These are phyloP conservation scores for Taxawa tesnikishii DNA, from an alignment of 2,329 filamentous ascomycete genomes.

Conservation along the genomic window DNA sequence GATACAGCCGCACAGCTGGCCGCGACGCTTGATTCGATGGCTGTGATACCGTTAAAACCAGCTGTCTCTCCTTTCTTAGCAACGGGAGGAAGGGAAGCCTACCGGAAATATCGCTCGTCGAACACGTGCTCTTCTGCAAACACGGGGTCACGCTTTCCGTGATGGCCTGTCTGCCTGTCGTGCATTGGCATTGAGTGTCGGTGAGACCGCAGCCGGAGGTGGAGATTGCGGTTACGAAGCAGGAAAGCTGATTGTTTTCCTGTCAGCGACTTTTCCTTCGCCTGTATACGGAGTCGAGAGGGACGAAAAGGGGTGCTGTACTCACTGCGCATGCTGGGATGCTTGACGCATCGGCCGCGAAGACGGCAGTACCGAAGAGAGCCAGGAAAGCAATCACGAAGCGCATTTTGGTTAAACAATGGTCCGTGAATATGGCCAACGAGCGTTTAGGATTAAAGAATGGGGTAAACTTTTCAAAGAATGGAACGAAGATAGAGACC, in stretches of 20 bases:
- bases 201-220: constrained; percentile 33
- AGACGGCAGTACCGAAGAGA: too few species aligned
- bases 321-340: constrained; percentile 2
- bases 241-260: constrained; percentile 13
- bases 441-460: too few species aligned
- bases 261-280: too few species aligned
- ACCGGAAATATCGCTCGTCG: constrained; percentile 24
- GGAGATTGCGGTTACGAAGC: constrained; percentile 34
- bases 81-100: constrained; percentile 10
- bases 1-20: constrained; percentile 1
- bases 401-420: too few species aligned
- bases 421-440: too few species aligned
- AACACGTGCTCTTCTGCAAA: constrained; percentile 23
- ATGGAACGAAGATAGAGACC: too few species aligned
- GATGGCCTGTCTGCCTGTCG: constrained; percentile 23
- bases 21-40: not conserved
- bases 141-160: constrained; percentile 26
- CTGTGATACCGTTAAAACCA: not conserved
- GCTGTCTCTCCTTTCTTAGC: too few species aligned
- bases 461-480: too few species aligned
- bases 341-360: constrained; percentile 1
- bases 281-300: not conserved
- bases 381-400: too few species aligned
- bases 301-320: not conserved
- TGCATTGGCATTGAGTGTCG: constrained; percentile 42